phyloP scores from a whole-genome alignment of 202 grass and related monocot genomes.

The Brachypodium distachyon region DNA sequence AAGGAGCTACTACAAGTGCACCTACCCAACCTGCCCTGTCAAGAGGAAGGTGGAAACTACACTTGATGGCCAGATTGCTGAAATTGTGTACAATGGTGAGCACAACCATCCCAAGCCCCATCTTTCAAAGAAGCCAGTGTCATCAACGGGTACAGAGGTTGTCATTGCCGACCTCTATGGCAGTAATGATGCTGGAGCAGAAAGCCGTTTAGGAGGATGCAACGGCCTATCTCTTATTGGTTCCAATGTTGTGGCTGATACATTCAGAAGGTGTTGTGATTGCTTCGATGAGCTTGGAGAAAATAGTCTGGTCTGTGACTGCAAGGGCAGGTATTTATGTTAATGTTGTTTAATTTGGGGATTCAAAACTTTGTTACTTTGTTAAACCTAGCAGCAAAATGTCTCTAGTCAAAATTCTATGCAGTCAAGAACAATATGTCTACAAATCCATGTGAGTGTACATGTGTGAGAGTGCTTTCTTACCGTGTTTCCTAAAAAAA shows the following conservation, averaged over 20 bases:
- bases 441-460: not conserved
- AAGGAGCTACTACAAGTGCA: constrained; percentile 94
- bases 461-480: too few relatives aligned
- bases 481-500: too few relatives aligned
- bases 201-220: not conserved
- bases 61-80: constrained; percentile 47
- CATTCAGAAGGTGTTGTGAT: not conserved
- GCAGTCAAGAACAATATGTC: not conserved
- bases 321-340: constrained; percentile 15
- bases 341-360: not conserved
- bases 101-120: constrained; percentile 71
- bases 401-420: not conserved
- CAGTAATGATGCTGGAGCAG: not conserved
- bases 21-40: constrained; percentile 69
- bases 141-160: not conserved
- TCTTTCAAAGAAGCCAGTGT: constrained; percentile 9
- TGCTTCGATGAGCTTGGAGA: constrained; percentile 10
- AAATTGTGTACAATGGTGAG: constrained; percentile 63
- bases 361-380: not conserved
- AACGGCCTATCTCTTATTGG: not conserved
- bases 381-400: not conserved
- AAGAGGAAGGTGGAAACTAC: constrained; percentile 92
- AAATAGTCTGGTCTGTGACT: not conserved
- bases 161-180: not conserved
- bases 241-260: not conserved